Conservation (phyloP, 805 yeast genomes). For the Candida dajiaensis region DNA sequence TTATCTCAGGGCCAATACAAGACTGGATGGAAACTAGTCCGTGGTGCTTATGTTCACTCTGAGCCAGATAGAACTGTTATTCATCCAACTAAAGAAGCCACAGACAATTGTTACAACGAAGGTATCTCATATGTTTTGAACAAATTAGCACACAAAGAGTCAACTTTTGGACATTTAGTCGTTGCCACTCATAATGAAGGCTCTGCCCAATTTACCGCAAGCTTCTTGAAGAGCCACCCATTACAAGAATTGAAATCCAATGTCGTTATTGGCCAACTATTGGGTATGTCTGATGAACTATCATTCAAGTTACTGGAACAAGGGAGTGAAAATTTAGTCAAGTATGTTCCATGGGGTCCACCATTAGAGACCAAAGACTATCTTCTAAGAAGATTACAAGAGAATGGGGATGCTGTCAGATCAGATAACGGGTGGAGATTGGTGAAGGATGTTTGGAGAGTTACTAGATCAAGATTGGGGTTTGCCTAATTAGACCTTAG, state of each 20-base stretch:
- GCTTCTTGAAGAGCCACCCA: conserved; percentile 33
- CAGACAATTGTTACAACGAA: conserved; percentile 71
- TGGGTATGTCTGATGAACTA: conserved; percentile 94
- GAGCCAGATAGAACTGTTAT: conserved; percentile 74
- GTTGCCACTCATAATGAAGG: conserved; percentile 87
- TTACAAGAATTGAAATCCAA: conserved; percentile 39
- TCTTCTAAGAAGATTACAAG: conserved; percentile 83
- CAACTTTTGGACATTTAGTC: conserved; percentile 68
- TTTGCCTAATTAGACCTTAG: background rate
- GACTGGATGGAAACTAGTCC: conserved; percentile 81
- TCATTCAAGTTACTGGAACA: conserved; percentile 67
- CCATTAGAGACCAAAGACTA: conserved; percentile 90
- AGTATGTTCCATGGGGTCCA: conserved; percentile 98
- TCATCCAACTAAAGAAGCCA: conserved; percentile 67
- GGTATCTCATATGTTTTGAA: conserved; percentile 62
- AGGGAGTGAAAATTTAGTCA: conserved; percentile 69
- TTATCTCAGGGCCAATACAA: conserved; percentile 63
- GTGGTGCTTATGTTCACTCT: conserved; percentile 94
- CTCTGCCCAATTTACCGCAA: conserved; percentile 70
- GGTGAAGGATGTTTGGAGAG: conserved; percentile 44
- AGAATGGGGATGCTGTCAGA: conserved; percentile 92
- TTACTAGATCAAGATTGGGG: conserved; percentile 28
- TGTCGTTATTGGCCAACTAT: conserved; percentile 80
- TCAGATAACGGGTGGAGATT: conserved; percentile 76
- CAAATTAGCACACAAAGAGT: conserved; percentile 35